Base-by-base conservation (phyloP, 1,139 yeast species). In the Kluyveromyces sp. region DNA sequence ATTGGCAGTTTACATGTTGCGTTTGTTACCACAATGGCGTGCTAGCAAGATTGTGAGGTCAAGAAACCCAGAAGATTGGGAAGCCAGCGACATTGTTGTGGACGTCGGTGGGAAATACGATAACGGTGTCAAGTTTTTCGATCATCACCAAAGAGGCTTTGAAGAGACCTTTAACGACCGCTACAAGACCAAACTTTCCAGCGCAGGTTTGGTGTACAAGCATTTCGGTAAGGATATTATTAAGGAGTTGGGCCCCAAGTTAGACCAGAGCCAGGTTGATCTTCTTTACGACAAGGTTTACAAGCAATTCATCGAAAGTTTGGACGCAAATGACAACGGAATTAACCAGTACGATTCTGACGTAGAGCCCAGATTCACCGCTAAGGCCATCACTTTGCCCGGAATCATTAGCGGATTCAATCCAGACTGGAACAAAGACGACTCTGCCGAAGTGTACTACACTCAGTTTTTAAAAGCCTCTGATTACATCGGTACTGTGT, bases 311-410 rank as follows among this genome's bases (percentile, higher is more conserved):
- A 71, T 92, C 48, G 98, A 89, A 64, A 81, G 95, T 18, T 74
- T 92, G 43, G 99, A 92, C 67, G 98, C 97, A 45, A 87, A 88
- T 59, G 99, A 92, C 63, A 92, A 92, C 59, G 99, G 99, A 57
- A 78, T 92, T 49, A 74, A 75, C 58, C 83, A 84, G 56, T 87
- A 80, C 57, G 74, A 83, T 55, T 59, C 70, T 44, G 75, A 74
- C 8, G 52, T 60, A 16, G 68, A 66, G 40, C 73, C 75, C 20
- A 70, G 67, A 49, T 79, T 77, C 62, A 69, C 69, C 46, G 80
- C 76, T 52, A 70, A 70, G 52, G 72, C 74, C 56, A 83, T 87
- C 63, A 74, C 88, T 17, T 73, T 94, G 46, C 94, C 96, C n/a
- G 72, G 89, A 2, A 68, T 87, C 48, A 83, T 83, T 9, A 70